These are phyloP conservation scores for Colletotrichum brevisporum DNA, from an alignment of 2,329 filamentous ascomycete genomes.

Conservation along the genomic window DNA sequence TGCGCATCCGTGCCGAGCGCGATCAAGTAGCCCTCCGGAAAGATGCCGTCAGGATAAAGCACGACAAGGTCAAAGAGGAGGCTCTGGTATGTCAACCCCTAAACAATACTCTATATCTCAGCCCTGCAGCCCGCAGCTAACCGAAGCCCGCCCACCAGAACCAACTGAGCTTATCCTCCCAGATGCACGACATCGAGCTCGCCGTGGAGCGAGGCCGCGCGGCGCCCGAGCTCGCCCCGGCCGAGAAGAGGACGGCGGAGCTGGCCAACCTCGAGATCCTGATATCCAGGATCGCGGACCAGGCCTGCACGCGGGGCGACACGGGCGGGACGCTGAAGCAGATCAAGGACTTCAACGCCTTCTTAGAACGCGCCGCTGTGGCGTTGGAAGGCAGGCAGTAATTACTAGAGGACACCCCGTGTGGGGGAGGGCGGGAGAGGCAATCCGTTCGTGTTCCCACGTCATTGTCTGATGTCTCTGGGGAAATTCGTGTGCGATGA, in stretches of 20 bases:
- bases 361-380: conserved; percentile 72
- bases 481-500: conserved; percentile 1
- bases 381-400: conserved; percentile 61
- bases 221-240: conserved; percentile 60
- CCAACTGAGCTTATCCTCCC: conserved; percentile 67
- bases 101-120: conserved; percentile 20
- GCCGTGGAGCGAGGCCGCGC: conserved; percentile 66
- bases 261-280: conserved; percentile 71
- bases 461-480: conserved; percentile 6
- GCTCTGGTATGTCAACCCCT: conserved; percentile 59
- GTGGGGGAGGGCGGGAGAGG: not conserved
- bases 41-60: conserved; percentile 73
- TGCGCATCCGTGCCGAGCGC: conserved; percentile 70
- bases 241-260: conserved; percentile 64
- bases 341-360: conserved; percentile 73
- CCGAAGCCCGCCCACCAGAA: conserved; percentile 48
- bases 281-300: conserved; percentile 67
- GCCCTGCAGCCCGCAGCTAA: conserved; percentile 28
- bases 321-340: conserved; percentile 68
- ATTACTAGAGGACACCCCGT: not conserved
- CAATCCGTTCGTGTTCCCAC: not conserved
- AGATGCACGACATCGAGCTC: conserved; percentile 74
- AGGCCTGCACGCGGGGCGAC: conserved; percentile 64
- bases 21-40: conserved; percentile 74
- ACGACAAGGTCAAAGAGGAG: conserved; percentile 68